Evolutionary conservation across 2,329 filamentous ascomycete genomes (phyloP).

Genomic region (Colletotrichum tropicicola): DNA sequence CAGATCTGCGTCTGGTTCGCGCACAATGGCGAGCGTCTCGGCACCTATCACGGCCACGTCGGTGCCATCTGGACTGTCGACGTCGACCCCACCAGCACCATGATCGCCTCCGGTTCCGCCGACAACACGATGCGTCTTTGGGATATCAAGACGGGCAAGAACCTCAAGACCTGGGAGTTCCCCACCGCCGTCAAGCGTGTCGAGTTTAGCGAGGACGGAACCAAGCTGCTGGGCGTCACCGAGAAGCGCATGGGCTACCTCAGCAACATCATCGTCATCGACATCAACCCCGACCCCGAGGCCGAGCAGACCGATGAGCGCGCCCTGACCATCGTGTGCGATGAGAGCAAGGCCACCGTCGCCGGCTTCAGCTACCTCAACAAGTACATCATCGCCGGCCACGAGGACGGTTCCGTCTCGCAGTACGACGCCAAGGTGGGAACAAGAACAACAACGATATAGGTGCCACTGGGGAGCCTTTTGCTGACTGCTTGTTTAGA

Average conservation of each 20-base stretch:
- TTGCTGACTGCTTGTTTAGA: conserved; percentile 52
- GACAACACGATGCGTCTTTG: conserved; percentile 98
- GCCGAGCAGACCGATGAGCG: conserved; percentile 88
- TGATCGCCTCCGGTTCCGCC: conserved; percentile 94
- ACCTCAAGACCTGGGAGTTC: conserved; percentile 98
- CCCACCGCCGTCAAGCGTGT: conserved; percentile 96
- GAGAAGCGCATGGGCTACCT: conserved; percentile 99
- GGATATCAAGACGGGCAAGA: conserved; percentile 92
- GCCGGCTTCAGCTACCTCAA: conserved; percentile 94
- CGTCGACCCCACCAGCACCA: conserved; percentile 88
- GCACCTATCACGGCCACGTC: conserved; percentile 96
- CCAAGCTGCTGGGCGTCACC: conserved; percentile 89
- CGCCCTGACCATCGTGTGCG: conserved; percentile 86
- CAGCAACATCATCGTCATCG: conserved; percentile 91
- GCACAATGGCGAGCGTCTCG: conserved; percentile 96
- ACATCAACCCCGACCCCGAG: conserved; percentile 85
- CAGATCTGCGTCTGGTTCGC: conserved; percentile 97
- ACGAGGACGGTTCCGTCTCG: conserved; percentile 94
- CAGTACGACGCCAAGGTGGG: conserved; percentile 89
- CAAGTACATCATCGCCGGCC: conserved; percentile 97
- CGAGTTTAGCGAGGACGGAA: conserved; percentile 96
- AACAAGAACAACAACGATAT: not conserved
- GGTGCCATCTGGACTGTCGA: conserved; percentile 99
- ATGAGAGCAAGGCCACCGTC: conserved; percentile 96
- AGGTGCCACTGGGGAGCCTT: not conserved